These are phyloP conservation scores for Termitomyces sp. DNA, from an alignment of 768 basidiomycete species.

Conservation along the genomic window DNA sequence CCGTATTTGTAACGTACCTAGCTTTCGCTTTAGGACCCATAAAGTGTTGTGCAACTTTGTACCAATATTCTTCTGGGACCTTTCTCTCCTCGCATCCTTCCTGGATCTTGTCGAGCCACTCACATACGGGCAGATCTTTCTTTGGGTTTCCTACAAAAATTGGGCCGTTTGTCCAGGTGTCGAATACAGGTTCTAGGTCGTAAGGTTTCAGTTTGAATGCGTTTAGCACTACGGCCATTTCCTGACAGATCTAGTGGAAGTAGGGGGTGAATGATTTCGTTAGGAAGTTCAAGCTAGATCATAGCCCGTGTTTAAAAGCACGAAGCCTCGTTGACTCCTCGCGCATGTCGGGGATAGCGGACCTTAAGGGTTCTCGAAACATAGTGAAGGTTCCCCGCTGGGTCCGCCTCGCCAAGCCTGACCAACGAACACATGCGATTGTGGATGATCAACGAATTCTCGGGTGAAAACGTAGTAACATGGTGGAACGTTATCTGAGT, in stretches of 20 bases:
- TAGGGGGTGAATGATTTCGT: not conserved
- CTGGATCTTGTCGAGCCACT: slow-evolving; percentile 71
- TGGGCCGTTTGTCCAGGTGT: slow-evolving; percentile 62
- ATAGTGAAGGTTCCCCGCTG: not conserved
- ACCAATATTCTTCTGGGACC: slow-evolving; percentile 78
- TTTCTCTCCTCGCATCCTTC: slow-evolving; percentile 65
- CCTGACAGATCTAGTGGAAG: not conserved
- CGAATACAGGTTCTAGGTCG: slow-evolving; percentile 64
- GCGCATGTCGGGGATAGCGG: slow-evolving; percentile 4
- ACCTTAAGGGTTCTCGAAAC: not conserved
- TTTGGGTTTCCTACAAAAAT: slow-evolving; percentile 62
- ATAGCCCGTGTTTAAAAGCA: slow-evolving; percentile 8
- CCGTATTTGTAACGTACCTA: slow-evolving; percentile 28
- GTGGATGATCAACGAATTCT: not conserved
- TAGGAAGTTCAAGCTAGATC: not conserved
- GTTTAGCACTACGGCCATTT: slow-evolving; percentile 43
- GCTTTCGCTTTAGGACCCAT: slow-evolving; percentile 66
- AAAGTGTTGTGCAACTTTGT: slow-evolving; percentile 74
- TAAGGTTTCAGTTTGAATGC: slow-evolving; percentile 79
- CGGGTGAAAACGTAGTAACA: not conserved
- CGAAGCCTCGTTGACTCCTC: slow-evolving; percentile 16
- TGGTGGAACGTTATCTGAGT: not conserved
- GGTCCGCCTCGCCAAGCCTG: not conserved
- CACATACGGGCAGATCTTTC: slow-evolving; percentile 65
- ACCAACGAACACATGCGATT: not conserved